Percentiles rank a stretch among this genome's conserved stretches.
Conservation (phyloP, 129 eudicot genomes). For the Tagetes erecta region DNA sequence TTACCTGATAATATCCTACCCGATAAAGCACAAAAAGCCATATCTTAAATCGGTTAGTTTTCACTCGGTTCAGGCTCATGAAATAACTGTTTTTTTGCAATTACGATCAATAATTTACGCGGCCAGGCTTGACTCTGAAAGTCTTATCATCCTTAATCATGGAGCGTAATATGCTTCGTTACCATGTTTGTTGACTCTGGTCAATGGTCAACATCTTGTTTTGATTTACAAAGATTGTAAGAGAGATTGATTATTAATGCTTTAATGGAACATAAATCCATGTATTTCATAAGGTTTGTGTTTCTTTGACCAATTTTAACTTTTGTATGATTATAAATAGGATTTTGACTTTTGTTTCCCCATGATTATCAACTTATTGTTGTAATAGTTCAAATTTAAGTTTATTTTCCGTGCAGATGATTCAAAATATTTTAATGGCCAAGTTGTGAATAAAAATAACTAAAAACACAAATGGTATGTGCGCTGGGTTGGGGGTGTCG, state of each 20-base stretch:
- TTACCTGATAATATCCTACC: conserved; percentile 63
- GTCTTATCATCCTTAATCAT: conserved; percentile 29
- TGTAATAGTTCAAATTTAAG: not conserved
- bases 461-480: too few species aligned
- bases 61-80: conserved; percentile 13
- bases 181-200: conserved; percentile 23
- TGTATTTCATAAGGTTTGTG: conserved; percentile 34
- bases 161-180: conserved; percentile 38
- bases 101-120: conserved; percentile 48
- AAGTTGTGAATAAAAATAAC: not conserved
- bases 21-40: conserved; percentile 50
- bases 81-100: conserved; percentile 19
- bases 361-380: not conserved
- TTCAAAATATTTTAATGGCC: not conserved
- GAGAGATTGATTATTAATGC: conserved; percentile 26
- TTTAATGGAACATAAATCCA: conserved; percentile 31
- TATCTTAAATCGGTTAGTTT: conserved; percentile 28
- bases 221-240: conserved; percentile 29
- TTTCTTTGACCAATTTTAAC: conserved; percentile 24
- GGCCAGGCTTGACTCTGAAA: conserved; percentile 41
- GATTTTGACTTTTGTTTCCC: conserved; percentile 5
- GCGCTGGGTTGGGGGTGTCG: too few species aligned
- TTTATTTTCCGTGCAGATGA: not conserved
- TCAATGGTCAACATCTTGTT: conserved; percentile 29
- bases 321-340: conserved; percentile 1